Evolutionary conservation across 305 asterid species (phyloP).

Genomic region (Fraxinus paxiana): DNA sequence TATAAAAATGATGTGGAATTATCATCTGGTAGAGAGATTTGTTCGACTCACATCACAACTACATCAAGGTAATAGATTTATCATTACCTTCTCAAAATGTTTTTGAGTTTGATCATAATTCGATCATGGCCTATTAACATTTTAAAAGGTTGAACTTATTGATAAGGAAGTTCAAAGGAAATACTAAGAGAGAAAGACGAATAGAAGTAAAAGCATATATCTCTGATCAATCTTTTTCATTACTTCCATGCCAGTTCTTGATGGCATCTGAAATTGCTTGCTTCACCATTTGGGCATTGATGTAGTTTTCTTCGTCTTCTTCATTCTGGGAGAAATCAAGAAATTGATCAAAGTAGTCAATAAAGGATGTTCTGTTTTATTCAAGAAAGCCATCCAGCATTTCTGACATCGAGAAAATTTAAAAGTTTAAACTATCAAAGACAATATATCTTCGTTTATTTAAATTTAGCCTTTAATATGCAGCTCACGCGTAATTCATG

Average conservation of each 20-base stretch:
- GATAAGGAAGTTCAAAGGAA: not conserved
- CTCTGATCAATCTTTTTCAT: slow-evolving; percentile 19
- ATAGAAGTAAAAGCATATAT: not conserved
- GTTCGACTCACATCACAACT: not conserved
- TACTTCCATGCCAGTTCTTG: slow-evolving; percentile 63
- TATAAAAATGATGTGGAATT: slow-evolving; percentile 10
- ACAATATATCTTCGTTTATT: not conserved
- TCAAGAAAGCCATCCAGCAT: not conserved
- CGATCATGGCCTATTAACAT: not conserved
- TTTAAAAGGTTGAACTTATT: not conserved
- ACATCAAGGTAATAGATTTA: not conserved
- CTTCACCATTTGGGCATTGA: slow-evolving; percentile 55
- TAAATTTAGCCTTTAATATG: not conserved
- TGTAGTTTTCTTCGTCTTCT: slow-evolving; percentile 47
- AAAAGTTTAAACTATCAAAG: not conserved
- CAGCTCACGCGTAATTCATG: not conserved
- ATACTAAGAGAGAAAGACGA: not conserved
- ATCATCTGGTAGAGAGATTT: not conserved
- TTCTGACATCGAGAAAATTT: not conserved
- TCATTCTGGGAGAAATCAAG: slow-evolving; percentile 40
- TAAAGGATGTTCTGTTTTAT: not conserved
- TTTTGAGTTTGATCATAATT: not conserved
- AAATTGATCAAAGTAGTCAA: not conserved
- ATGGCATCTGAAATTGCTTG: slow-evolving; percentile 56
- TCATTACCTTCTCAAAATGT: not conserved